A percentile compares a stretch with the other conserved stretches of the same genome.
These are phyloP conservation scores for Lachnellula occidentalis DNA, from an alignment of 2,329 filamentous ascomycete genomes.

Conservation along the genomic window DNA sequence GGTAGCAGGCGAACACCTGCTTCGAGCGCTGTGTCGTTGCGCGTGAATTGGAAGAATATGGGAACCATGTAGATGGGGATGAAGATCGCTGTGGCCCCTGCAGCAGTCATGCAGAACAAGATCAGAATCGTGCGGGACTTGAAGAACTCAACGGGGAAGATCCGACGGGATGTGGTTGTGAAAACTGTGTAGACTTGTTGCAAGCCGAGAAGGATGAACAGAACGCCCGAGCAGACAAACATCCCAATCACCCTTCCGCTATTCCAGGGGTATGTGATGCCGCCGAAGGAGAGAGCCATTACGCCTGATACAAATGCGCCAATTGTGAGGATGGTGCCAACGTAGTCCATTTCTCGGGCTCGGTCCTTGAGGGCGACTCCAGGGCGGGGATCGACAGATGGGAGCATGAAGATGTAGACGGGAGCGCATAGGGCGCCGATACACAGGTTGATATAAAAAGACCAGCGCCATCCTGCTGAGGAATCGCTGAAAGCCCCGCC, in stretches of 20 bases:
- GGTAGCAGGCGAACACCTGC: slow-evolving; percentile 34
- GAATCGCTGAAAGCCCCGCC: slow-evolving; percentile 42
- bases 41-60: slow-evolving; percentile 47
- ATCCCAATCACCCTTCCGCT: slow-evolving; percentile 24
- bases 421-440: slow-evolving; percentile 37
- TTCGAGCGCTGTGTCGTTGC: slow-evolving; percentile 42
- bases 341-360: slow-evolving; percentile 24
- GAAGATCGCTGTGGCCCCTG: slow-evolving; percentile 21
- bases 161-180: slow-evolving; percentile 22
- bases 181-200: slow-evolving; percentile 27
- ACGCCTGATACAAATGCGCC: slow-evolving; percentile 31
- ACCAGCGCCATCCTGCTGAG: slow-evolving; percentile 41
- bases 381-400: slow-evolving; percentile 29
- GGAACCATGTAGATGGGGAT: slow-evolving; percentile 36
- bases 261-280: slow-evolving; percentile 29
- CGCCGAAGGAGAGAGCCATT: slow-evolving; percentile 33
- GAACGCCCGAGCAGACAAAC: slow-evolving; percentile 41
- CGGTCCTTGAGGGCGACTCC: slow-evolving; percentile 21
- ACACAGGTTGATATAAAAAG: slow-evolving; percentile 53
- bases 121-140: slow-evolving; percentile 34
- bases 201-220: slow-evolving; percentile 20
- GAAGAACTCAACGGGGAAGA: slow-evolving; percentile 31
- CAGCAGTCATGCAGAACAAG: slow-evolving; percentile 33
- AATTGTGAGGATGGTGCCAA: slow-evolving; percentile 29
- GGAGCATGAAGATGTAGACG: slow-evolving; percentile 35